A percentile compares a stretch with the other conserved stretches of the same genome.
Conservation (phyloP, 75 land plant species). For the Ceratopteris richardii region DNA sequence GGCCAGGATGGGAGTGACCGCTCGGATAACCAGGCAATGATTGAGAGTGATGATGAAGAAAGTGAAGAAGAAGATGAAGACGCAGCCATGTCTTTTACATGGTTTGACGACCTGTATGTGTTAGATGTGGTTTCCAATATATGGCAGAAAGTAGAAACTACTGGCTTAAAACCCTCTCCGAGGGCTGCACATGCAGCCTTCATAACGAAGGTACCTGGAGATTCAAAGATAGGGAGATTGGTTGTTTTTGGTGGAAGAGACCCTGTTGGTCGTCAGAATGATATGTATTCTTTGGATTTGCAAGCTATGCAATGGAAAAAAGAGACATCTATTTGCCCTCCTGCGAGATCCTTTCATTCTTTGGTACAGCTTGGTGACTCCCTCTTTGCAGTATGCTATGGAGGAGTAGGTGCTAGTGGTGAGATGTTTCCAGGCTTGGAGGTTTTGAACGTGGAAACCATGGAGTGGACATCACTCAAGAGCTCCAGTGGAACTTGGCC, state of each 20-base stretch:
- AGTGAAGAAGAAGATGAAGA: neutral
- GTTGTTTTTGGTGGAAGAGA: neutral
- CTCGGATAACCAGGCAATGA: neutral
- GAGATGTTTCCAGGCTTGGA: conserved; percentile 5
- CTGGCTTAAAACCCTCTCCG: neutral
- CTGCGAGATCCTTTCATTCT: neutral
- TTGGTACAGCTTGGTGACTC: neutral
- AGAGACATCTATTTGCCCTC: neutral
- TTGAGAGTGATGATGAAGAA: neutral
- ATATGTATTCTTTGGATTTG: neutral
- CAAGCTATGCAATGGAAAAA: neutral
- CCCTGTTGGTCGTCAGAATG: neutral
- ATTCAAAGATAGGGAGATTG: neutral
- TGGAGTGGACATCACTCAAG: conserved; percentile 1
- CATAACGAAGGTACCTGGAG: neutral
- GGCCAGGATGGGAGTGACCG: no score
- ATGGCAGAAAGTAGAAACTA: neutral
- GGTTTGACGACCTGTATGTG: conserved; percentile 2
- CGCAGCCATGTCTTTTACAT: neutral
- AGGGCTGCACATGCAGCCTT: conserved; percentile 3
- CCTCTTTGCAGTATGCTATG: neutral
- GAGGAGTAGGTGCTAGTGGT: neutral
- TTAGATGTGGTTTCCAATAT: neutral
- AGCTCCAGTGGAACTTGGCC: neutral
- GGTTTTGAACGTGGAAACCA: neutral